Conservation (phyloP, 176 grass and related monocot species). For the Pontederia paniculata region DNA sequence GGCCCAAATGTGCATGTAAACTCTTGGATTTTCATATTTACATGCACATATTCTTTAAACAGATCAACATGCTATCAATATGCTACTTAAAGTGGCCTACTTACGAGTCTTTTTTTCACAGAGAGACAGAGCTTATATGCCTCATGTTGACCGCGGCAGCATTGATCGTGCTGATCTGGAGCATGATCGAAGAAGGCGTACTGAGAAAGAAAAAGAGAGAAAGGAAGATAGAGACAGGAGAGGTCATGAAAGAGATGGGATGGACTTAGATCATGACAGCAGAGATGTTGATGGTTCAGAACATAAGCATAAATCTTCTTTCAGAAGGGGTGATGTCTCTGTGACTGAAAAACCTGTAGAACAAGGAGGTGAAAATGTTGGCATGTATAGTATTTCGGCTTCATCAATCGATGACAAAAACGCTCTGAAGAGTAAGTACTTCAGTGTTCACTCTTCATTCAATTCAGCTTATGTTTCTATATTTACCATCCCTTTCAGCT, state of each 20-base stretch:
- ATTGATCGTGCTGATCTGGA: slow-evolving; percentile 80
- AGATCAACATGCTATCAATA: background rate
- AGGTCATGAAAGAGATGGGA: slow-evolving; percentile 76
- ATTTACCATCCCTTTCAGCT: no score
- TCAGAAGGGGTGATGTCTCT: slow-evolving; percentile 32
- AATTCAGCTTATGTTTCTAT: no score
- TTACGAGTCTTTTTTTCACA: slow-evolving; percentile 24
- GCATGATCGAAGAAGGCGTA: slow-evolving; percentile 65
- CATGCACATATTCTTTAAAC: background rate
- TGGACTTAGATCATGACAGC: slow-evolving; percentile 73
- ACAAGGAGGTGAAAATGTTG: slow-evolving; percentile 38
- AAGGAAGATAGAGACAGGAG: slow-evolving; percentile 68
- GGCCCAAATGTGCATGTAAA: no score
- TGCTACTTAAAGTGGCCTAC: slow-evolving; percentile 9
- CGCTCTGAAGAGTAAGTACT: slow-evolving; percentile 74
- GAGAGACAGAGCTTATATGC: slow-evolving; percentile 56
- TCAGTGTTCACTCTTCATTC: background rate
- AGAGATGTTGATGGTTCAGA: slow-evolving; percentile 44
- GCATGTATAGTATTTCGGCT: slow-evolving; percentile 35
- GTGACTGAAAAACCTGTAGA: slow-evolving; percentile 36
- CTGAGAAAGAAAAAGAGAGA: slow-evolving; percentile 70
- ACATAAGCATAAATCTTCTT: slow-evolving; percentile 37
- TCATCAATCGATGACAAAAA: slow-evolving; percentile 75
- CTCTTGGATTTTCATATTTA: background rate
- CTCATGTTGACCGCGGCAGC: slow-evolving; percentile 60